Conservation (phyloP, 176 grass and related monocot species). For the Musa schizocarpa region DNA sequence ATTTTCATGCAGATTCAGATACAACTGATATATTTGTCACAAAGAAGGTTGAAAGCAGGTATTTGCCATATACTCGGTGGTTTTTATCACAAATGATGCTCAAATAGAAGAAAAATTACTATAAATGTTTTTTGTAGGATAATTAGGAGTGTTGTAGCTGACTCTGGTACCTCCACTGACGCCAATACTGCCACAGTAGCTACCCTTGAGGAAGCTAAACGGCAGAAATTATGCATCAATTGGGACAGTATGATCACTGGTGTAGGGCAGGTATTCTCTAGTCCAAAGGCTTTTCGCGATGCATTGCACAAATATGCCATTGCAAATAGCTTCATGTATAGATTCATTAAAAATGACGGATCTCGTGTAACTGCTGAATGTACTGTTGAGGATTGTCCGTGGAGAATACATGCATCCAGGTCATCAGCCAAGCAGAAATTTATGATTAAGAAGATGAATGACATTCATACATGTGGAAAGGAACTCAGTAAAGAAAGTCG, state of each 20-base stretch:
- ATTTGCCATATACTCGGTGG: not conserved
- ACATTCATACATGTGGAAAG: constrained; percentile 73
- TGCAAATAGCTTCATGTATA: constrained; percentile 81
- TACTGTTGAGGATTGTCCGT: constrained; percentile 65
- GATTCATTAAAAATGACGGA: constrained; percentile 84
- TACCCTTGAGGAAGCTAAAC: constrained; percentile 39
- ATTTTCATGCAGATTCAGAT: constrained; percentile 69
- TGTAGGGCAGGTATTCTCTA: constrained; percentile 78
- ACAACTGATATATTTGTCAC: constrained; percentile 78
- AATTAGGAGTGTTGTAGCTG: constrained; percentile 47
- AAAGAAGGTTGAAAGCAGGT: constrained; percentile 88
- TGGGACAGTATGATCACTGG: constrained; percentile 84
- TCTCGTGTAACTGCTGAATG: constrained; percentile 82
- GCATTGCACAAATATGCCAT: constrained; percentile 90
- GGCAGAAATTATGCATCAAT: constrained; percentile 52
- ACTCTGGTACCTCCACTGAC: constrained; percentile 39
- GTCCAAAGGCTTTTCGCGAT: constrained; percentile 78
- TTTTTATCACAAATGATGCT: not conserved
- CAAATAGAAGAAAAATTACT: not conserved
- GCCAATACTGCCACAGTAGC: constrained; percentile 15
- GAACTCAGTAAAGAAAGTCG: constrained; percentile 63
- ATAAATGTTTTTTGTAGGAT: constrained; percentile 33
- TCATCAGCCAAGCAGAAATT: constrained; percentile 64
- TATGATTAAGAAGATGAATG: constrained; percentile 90
- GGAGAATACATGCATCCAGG: constrained; percentile 85